Evolutionary conservation across 768 basidiomycete species (phyloP).

Genomic region (Tricholoma matsutake): DNA sequence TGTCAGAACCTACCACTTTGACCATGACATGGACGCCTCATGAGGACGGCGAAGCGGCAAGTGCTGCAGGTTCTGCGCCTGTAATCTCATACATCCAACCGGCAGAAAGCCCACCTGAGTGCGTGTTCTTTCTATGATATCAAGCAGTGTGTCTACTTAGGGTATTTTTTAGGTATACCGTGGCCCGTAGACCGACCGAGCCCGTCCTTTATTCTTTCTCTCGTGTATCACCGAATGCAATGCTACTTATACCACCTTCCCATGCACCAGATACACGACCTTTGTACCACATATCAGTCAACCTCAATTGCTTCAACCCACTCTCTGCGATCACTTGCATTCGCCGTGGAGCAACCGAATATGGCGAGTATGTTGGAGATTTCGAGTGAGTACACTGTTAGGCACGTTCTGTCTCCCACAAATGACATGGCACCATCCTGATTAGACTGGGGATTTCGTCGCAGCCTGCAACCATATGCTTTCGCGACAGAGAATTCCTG

Average conservation of each 20-base stretch:
- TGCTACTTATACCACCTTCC: background rate
- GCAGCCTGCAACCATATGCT: background rate
- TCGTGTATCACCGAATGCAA: background rate
- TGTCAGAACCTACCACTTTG: background rate
- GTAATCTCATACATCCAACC: background rate
- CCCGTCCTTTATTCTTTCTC: background rate
- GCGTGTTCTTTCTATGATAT: background rate
- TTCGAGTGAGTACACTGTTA: background rate
- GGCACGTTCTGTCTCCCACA: background rate
- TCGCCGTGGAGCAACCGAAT: background rate
- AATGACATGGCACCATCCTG: background rate
- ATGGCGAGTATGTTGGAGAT: background rate
- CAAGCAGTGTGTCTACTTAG: background rate
- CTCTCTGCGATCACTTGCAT: background rate
- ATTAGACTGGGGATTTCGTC: background rate
- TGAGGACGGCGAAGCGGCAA: background rate
- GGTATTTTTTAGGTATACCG: background rate
- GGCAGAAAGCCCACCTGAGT: background rate
- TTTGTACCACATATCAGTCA: background rate
- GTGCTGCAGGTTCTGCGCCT: background rate
- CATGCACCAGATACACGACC: background rate
- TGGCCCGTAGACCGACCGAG: background rate
- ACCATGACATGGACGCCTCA: background rate
- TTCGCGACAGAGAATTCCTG: background rate
- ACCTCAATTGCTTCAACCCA: background rate